Percentiles rank a stretch among this genome's conserved stretches.
Conservation (phyloP, 1,284 basidiomycete species). For the Abortiporus biennis region DNA sequence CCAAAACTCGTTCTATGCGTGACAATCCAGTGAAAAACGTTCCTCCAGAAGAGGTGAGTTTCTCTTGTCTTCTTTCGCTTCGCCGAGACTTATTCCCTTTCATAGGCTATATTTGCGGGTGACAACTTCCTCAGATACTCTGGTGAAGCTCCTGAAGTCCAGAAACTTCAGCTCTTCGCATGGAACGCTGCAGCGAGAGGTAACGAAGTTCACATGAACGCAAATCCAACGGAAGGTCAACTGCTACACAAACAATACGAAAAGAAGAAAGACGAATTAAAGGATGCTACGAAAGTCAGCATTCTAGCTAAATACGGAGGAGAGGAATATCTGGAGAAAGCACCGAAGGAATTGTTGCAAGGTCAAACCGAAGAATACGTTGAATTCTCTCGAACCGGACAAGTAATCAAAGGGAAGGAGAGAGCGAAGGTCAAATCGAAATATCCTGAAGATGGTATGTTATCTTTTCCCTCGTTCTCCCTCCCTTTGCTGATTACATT, state of each 20-base stretch:
- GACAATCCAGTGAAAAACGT: constrained; percentile 84
- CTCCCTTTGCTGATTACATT: constrained; percentile 2
- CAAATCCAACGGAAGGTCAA: constrained; percentile 95
- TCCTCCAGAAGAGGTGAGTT: constrained; percentile 76
- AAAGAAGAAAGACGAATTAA: constrained; percentile 88
- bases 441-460: constrained; percentile 90
- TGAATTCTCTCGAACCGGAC: constrained; percentile 92
- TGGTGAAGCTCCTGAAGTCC: constrained; percentile 89
- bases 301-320: constrained; percentile 93
- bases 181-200: constrained; percentile 95
- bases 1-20: constrained; percentile 99
- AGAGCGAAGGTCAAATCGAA: constrained; percentile 81
- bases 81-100: constrained; percentile 11
- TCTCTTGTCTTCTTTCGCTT: constrained; percentile 2
- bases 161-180: constrained; percentile 91
- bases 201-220: constrained; percentile 92
- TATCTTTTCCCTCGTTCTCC: constrained; percentile 1
- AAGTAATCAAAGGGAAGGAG: constrained; percentile 90
- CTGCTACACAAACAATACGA: constrained; percentile 87
- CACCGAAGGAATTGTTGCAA: constrained; percentile 83
- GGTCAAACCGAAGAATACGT: constrained; percentile 98
- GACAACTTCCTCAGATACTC: constrained; percentile 93
- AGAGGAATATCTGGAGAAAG: constrained; percentile 84
- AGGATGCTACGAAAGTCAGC: constrained; percentile 81
- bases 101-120: constrained; percentile 84